phyloP scores from a whole-genome alignment of 495 filamentous ascomycete genomes.

The Letharia lupina region DNA sequence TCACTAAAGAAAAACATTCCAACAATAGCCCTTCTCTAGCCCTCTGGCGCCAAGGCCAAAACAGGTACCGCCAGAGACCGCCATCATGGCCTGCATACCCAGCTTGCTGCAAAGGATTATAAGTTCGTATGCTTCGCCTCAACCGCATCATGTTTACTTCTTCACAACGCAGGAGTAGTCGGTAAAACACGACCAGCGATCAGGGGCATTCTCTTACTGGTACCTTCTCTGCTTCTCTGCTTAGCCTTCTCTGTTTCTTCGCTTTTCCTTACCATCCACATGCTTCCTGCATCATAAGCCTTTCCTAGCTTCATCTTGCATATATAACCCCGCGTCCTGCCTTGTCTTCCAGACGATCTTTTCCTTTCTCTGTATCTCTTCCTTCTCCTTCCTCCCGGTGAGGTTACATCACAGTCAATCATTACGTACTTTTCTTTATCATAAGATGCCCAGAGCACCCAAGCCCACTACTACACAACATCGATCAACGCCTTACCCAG shows the following conservation, averaged over 20 bases:
- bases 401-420: slow-evolving; percentile 11
- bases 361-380: slow-evolving; percentile 16
- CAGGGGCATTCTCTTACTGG: slow-evolving; percentile 4
- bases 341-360: slow-evolving; percentile 14
- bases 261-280: slow-evolving; percentile 15
- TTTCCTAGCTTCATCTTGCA: slow-evolving; percentile 14
- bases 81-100: slow-evolving; percentile 4
- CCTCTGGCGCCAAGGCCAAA: slow-evolving; percentile 17
- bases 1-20: slow-evolving; percentile 1
- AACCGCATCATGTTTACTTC: slow-evolving; percentile 10
- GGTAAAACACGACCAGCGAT: not conserved
- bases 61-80: slow-evolving; percentile 14
- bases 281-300: slow-evolving; percentile 10
- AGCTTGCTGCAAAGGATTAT: slow-evolving; percentile 14
- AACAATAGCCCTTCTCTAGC: slow-evolving; percentile 1
- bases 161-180: slow-evolving; percentile 22
- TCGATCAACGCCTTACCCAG: slow-evolving; percentile 18
- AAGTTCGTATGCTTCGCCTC: slow-evolving; percentile 24
- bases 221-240: slow-evolving; percentile 9
- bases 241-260: slow-evolving; percentile 19
- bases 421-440: slow-evolving; percentile 3
- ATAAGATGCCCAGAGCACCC: slow-evolving; percentile 24
- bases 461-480: slow-evolving; percentile 5
- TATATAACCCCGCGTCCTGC: slow-evolving; percentile 17
- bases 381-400: slow-evolving; percentile 18